These are phyloP conservation scores for Oemleria cerasiformis DNA, from an alignment of 306 rosid species.

Conservation along the genomic window DNA sequence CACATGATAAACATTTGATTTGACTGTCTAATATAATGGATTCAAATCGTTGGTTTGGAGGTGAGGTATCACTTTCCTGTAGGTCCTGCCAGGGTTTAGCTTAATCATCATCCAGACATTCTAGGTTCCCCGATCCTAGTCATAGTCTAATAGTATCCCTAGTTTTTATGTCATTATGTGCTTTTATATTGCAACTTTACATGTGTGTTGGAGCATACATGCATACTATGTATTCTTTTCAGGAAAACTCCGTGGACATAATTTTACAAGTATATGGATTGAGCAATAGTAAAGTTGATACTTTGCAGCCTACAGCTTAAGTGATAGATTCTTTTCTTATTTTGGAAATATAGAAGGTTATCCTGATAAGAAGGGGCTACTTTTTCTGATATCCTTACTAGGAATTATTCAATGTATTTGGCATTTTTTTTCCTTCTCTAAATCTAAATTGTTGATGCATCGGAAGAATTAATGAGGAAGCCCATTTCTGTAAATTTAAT, in stretches of 20 bases:
- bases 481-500: neutral
- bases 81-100: neutral
- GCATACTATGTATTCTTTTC: neutral
- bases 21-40: neutral
- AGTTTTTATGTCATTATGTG: neutral
- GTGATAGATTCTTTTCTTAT: neutral
- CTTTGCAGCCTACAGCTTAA: neutral
- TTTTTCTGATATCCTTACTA: neutral
- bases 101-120: neutral
- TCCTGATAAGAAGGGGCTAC: neutral
- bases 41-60: neutral
- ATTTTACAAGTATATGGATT: neutral
- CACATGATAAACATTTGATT: conserved; percentile 3
- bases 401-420: neutral
- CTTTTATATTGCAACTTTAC: neutral
- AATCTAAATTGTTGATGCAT: neutral
- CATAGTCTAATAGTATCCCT: neutral
- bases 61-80: neutral
- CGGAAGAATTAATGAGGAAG: neutral
- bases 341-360: neutral
- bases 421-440: neutral
- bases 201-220: neutral
- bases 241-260: neutral
- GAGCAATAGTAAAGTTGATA: neutral
- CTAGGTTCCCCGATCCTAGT: neutral